Evolutionary conservation across 352 stramenopile species (phyloP).

Genomic region (Phytophthora meadii): DNA sequence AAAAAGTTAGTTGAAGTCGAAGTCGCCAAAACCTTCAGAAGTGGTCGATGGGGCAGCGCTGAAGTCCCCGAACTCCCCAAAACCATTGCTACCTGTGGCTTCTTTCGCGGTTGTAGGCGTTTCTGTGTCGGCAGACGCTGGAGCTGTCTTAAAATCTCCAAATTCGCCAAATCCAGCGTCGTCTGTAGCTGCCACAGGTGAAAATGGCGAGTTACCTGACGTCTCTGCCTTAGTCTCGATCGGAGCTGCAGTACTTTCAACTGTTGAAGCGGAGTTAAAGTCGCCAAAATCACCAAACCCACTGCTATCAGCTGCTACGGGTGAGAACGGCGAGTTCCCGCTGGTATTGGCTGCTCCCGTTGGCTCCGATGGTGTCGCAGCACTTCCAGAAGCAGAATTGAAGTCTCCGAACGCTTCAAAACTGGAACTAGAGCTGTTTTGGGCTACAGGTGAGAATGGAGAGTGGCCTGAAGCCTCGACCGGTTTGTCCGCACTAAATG

Average conservation of each 20-base stretch:
- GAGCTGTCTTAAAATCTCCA: conserved; percentile 27
- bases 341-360: conserved; percentile 6
- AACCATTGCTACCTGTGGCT: conserved; percentile 12
- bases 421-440: conserved; percentile 2
- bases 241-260: conserved; percentile 2
- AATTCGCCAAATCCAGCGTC: conserved; percentile 30
- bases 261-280: conserved; percentile 20
- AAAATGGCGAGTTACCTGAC: conserved; percentile 19
- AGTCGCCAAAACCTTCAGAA: conserved; percentile 21
- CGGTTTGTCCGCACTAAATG: conserved; percentile 4
- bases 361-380: neutral
- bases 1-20: conserved; percentile 39
- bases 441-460: conserved; percentile 22
- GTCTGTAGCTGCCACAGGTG: conserved; percentile 10
- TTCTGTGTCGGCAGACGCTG: conserved; percentile 6
- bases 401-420: conserved; percentile 31
- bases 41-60: conserved; percentile 23
- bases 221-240: neutral
- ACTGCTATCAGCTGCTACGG: conserved; percentile 14
- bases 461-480: conserved; percentile 11
- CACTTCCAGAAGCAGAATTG: conserved; percentile 10
- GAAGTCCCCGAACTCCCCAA: conserved; percentile 32
- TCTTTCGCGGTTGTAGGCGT: conserved; percentile 20
- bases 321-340: conserved; percentile 26
- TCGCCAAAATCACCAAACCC: conserved; percentile 19